A percentile compares a stretch with the other conserved stretches of the same genome.
Conservation (phyloP, 2,329 filamentous ascomycete genomes). For the Zelopaecilomyces penicillatus region DNA sequence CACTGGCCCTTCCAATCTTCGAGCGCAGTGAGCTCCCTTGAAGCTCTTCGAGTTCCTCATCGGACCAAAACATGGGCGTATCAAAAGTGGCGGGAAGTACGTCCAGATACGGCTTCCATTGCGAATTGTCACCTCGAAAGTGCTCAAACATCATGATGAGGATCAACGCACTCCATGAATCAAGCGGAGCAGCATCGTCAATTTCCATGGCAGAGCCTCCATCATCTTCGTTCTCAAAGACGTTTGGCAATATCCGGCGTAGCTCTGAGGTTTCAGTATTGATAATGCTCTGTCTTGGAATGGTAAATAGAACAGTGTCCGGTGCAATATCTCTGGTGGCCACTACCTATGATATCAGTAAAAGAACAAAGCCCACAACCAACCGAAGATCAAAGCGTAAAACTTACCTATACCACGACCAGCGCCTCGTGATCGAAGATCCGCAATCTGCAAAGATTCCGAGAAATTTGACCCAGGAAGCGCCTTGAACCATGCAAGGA, state of each 20-base stretch:
- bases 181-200: constrained; percentile 30
- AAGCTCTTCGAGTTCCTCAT: constrained; percentile 59
- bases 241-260: constrained; percentile 43
- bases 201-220: constrained; percentile 29
- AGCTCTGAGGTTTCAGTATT: constrained; percentile 65
- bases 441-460: constrained; percentile 41
- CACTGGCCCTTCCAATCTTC: constrained; percentile 67
- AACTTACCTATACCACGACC: constrained; percentile 47
- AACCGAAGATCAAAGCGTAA: too few species aligned
- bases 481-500: constrained; percentile 46
- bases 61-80: constrained; percentile 84
- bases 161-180: constrained; percentile 55
- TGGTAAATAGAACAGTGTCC: constrained; percentile 72
- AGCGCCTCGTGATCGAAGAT: constrained; percentile 41
- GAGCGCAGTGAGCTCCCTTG: constrained; percentile 67
- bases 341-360: constrained; percentile 40
- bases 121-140: constrained; percentile 48
- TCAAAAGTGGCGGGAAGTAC: constrained; percentile 66
- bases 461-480: constrained; percentile 47
- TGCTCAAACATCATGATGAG: constrained; percentile 74
- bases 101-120: constrained; percentile 71
- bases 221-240: constrained; percentile 36
- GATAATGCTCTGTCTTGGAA: constrained; percentile 65
- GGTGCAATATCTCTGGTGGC: constrained; percentile 60
- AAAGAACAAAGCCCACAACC: background rate